Conservation (phyloP, 345 rosid species). For the Camelina sativa region DNA sequence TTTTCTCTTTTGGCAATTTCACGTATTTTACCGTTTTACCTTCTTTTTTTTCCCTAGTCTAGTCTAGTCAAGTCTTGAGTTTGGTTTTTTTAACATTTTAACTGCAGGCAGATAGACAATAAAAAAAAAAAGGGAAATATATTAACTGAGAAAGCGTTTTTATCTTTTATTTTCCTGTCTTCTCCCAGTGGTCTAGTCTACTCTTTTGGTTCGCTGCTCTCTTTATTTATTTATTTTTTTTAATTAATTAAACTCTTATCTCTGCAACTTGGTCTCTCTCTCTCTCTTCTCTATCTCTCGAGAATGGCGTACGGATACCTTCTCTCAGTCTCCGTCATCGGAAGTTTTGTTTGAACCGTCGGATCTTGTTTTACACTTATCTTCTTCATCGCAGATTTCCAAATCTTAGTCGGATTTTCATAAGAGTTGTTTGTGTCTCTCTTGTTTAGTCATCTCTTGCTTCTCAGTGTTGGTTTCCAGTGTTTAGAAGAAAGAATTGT, state of each 20-base stretch:
- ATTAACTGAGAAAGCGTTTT: background rate
- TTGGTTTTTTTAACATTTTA: conserved; percentile 9
- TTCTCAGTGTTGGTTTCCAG: background rate
- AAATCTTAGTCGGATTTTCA: conserved; percentile 10
- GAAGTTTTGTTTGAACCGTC: background rate
- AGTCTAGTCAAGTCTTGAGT: background rate
- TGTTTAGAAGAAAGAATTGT: conserved; percentile 6
- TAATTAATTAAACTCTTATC: conserved; percentile 7
- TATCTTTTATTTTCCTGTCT: background rate
- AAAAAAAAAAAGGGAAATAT: background rate
- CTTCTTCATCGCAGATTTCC: background rate
- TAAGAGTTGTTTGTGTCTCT: background rate
- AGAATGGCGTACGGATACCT: conserved; percentile 27
- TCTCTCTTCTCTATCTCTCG: background rate
- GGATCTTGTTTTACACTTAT: conserved; percentile 5
- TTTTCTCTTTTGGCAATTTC: background rate
- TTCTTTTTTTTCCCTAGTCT: background rate
- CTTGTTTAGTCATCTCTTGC: background rate
- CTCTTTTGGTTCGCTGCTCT: conserved; percentile 2
- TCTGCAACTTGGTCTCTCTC: conserved; percentile 24
- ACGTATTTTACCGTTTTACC: background rate
- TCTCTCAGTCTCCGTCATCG: conserved; percentile 26
- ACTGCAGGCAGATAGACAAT: background rate
- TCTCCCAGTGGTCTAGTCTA: background rate
- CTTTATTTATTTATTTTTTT: background rate